Conservation (phyloP, 1,284 basidiomycete genomes). For the Ceratobasidium theobromae region DNA sequence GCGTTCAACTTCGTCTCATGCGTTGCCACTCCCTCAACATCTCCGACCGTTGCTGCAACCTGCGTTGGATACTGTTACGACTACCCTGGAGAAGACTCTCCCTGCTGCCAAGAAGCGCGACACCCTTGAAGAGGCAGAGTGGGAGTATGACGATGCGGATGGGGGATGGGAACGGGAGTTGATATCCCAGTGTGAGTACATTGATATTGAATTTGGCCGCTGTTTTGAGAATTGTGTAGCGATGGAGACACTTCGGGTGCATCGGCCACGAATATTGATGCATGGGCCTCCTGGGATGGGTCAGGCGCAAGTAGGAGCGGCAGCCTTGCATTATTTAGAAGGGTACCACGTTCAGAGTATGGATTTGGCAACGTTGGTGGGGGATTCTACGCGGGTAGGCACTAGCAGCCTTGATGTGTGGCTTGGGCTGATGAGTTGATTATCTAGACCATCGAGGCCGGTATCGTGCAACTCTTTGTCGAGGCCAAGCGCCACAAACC, state of each 20-base stretch:
- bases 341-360: constrained; percentile 94
- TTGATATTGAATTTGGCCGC: constrained; percentile 35
- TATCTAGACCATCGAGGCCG: constrained; percentile 83
- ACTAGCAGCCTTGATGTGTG: background rate
- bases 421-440: too few species aligned
- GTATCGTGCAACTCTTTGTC: constrained; percentile 93
- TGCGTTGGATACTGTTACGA: constrained; percentile 70
- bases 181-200: constrained; percentile 74
- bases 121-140: constrained; percentile 93
- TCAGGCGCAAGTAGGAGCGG: constrained; percentile 86
- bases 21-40: constrained; percentile 82
- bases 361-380: constrained; percentile 85
- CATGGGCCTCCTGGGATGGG: constrained; percentile 88
- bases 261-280: constrained; percentile 86
- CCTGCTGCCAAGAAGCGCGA: constrained; percentile 73
- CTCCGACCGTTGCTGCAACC: constrained; percentile 77
- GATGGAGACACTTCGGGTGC: constrained; percentile 88
- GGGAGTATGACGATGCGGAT: constrained; percentile 72
- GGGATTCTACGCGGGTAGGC: constrained; percentile 83
- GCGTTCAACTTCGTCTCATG: constrained; percentile 82
- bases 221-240: too few species aligned
- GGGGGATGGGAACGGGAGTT: constrained; percentile 80
- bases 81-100: constrained; percentile 66
- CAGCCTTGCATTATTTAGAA: constrained; percentile 90
- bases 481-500: constrained; percentile 98